These are phyloP conservation scores for Penicillium mononematosum DNA, from an alignment of 495 filamentous ascomycete genomes.

Conservation along the genomic window DNA sequence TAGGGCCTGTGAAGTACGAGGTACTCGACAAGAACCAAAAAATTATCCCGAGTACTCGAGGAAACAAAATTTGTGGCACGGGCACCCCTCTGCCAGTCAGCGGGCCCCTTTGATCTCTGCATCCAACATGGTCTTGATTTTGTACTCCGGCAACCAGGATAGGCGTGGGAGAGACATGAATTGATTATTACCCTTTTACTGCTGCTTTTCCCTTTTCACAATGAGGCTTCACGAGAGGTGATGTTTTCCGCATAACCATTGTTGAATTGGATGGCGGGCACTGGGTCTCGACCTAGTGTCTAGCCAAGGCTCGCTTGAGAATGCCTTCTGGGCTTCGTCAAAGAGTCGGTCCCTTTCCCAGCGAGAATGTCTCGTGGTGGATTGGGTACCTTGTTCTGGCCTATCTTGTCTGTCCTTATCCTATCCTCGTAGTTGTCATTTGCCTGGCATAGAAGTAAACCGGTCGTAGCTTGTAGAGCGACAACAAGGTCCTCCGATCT, in stretches of 20 bases:
- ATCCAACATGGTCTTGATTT: conserved; percentile 35
- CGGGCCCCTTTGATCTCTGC: conserved; percentile 31
- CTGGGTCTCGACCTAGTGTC: conserved; percentile 17
- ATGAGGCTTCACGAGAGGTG: conserved; percentile 52
- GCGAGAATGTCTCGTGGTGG: conserved; percentile 5
- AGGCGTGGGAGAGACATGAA: conserved; percentile 50
- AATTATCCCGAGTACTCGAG: conserved; percentile 26
- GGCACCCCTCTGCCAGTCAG: conserved; percentile 21
- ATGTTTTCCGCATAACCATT: conserved; percentile 52
- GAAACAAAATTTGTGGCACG: conserved; percentile 30
- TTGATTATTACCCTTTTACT: conserved; percentile 38
- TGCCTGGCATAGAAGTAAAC: conserved; percentile 9
- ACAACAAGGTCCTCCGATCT: neutral
- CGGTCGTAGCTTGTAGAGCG: conserved; percentile 4
- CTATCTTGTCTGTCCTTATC: conserved; percentile 28
- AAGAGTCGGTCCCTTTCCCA: conserved; percentile 30
- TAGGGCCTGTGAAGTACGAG: conserved; percentile 40
- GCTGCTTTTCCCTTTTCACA: conserved; percentile 45
- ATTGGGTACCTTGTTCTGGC: conserved; percentile 23
- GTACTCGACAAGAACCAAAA: conserved; percentile 40
- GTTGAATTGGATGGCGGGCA: conserved; percentile 40
- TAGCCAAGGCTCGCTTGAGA: conserved; percentile 28
- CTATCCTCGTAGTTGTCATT: conserved; percentile 5
- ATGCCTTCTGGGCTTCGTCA: conserved; percentile 15
- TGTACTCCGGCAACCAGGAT: conserved; percentile 45